Percentiles rank a stretch among this genome's conserved stretches.
phyloP scores from a whole-genome alignment of 1,284 basidiomycete genomes.

The Boletellus deceptivus region DNA sequence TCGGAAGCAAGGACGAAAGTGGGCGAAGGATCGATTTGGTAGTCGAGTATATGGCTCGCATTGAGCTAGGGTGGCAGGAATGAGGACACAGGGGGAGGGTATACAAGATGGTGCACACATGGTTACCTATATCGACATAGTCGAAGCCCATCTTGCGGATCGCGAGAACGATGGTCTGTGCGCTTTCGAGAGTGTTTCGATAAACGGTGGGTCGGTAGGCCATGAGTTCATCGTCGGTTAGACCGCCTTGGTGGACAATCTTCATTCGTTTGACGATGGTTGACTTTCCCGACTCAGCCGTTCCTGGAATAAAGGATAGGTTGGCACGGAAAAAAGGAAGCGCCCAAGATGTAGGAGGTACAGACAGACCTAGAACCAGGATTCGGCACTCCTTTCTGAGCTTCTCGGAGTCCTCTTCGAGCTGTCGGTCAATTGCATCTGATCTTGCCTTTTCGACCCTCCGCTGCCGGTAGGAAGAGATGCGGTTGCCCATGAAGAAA shows the following conservation, averaged over 20 bases:
- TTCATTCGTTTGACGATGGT: neutral
- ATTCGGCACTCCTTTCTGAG: no score
- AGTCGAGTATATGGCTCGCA: constrained; percentile 62
- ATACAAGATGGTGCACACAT: constrained; percentile 36
- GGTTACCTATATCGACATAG: constrained; percentile 73
- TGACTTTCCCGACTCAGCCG: neutral
- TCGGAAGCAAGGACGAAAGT: constrained; percentile 54
- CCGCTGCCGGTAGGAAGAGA: no score
- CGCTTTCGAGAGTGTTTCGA: no score
- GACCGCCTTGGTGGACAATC: neutral
- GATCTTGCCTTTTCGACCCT: no score
- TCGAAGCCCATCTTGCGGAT: constrained; percentile 38
- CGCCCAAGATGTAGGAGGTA: neutral
- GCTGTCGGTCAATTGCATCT: no score
- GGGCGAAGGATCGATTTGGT: constrained; percentile 41
- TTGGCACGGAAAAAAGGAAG: neutral
- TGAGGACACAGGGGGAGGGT: neutral
- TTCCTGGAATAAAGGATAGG: neutral
- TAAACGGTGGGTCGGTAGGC: neutral
- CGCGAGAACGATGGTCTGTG: neutral
- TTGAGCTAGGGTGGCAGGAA: constrained; percentile 37
- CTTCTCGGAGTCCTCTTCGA: no score
- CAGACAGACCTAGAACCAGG: no score
- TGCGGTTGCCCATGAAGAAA: no score
- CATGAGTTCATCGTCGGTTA: neutral